Conservation (phyloP, 2,329 filamentous ascomycete genomes). For the Boeremia exigua region DNA sequence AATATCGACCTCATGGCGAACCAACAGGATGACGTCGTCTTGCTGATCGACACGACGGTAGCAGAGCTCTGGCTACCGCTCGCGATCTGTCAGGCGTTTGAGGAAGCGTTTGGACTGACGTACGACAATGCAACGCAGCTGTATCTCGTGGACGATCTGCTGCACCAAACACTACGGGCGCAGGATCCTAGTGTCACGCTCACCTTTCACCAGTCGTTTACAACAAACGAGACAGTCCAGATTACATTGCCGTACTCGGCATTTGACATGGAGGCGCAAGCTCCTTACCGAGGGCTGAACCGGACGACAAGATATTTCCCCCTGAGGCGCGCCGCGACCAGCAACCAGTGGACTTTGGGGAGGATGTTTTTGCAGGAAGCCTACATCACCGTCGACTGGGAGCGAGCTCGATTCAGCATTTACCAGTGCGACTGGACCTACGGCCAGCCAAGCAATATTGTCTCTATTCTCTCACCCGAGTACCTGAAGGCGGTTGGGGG, state of each 20-base stretch:
- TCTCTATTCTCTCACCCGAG: constrained; percentile 42
- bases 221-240: constrained; percentile 47
- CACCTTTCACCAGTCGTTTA: constrained; percentile 47
- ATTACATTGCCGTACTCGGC: constrained; percentile 58
- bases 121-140: constrained; percentile 69
- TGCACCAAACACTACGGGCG: constrained; percentile 58
- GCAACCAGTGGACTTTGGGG: constrained; percentile 66
- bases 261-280: constrained; percentile 54
- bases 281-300: constrained; percentile 61
- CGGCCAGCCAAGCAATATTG: constrained; percentile 34
- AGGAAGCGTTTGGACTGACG: constrained; percentile 66
- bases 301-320: constrained; percentile 72
- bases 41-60: constrained; percentile 57
- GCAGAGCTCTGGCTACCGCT: constrained; percentile 57
- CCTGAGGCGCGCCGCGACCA: constrained; percentile 62
- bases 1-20: constrained; percentile 43
- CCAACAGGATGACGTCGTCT: constrained; percentile 46
- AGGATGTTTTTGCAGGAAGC: constrained; percentile 74
- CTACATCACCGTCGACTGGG: constrained; percentile 58
- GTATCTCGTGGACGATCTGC: constrained; percentile 67
- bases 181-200: constrained; percentile 55
- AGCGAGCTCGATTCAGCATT: constrained; percentile 55
- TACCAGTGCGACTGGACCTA: constrained; percentile 48
- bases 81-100: constrained; percentile 68
- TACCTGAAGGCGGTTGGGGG: constrained; percentile 22